Base-by-base conservation (phyloP, 768 basidiomycete genomes). In the Chalciporus pseudorubinellus region DNA sequence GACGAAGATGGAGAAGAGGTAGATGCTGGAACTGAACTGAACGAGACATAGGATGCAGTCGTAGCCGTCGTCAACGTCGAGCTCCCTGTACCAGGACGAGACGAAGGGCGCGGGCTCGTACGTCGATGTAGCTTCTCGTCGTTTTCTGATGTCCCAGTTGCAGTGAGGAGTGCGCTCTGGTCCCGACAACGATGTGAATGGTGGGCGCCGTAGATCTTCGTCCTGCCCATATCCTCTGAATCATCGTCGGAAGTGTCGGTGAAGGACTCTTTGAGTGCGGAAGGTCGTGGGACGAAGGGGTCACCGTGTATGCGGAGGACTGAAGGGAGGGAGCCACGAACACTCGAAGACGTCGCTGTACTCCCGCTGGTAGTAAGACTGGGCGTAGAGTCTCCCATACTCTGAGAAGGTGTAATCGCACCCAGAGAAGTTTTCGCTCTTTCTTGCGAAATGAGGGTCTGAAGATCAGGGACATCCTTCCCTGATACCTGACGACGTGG, bases 61-160 rank as follows among this genome's bases (percentile, higher is more conserved):
- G 63, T 64, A 1, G 49, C 58, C 12, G 56, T 59, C n/a, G 62
- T 61, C 26, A 61, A 6, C 16, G 54, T 52, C 18, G 64, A 65
- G 16, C 50, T 52, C 5, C 64, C 29, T 6, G 63, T 56, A 1
- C 55, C 59, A 1, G 63, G 63, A 20, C 63, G 63, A 8, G 53
- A 48, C 16, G 34, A 33, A 5, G 38, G 13, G 14, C 28, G 43
- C 6, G 49, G 26, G 9, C n/a, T 46, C 12, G 39, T 11, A 13
- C 36, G 20, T 2, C 40, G 8, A 16, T 44, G 34, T 26, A 19
- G 28, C 28, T 29, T 42, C 14, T 53, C 52, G 4, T 60, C 58
- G 6, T 53, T 43, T 21, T 28, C 57, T 3, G 29, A 36, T 2
- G 21, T 40, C 20, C 48, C 49, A 3, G 22, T 40, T 8, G 21